Base-by-base conservation (phyloP, 2,329 filamentous ascomycete genomes). In the Calonectria hongkongensis region DNA sequence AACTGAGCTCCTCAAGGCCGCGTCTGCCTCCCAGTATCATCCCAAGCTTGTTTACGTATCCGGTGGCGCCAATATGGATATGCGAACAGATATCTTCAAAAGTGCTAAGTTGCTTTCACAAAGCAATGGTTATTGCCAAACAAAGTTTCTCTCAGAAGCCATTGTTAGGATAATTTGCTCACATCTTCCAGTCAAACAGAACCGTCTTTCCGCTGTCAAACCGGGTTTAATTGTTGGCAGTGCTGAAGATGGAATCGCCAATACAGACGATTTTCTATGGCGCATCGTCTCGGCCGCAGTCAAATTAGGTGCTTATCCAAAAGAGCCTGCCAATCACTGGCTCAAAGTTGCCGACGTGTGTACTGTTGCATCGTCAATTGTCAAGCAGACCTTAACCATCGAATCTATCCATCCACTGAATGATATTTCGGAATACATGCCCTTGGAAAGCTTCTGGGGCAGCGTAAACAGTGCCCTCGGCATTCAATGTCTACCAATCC, bases 41-140 rank as follows among this genome's bases (percentile, higher is more conserved):
- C 64, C 77, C 10, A 79, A 72, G 54, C 75, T 80, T n/a, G 72
- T 78, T 47, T 80, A 73, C 21, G 70, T 80, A 12, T 79, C 79
- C 0, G 79, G 79, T 25, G 79, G 79, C 18, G 41, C 67, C 30
- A 74, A 72, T 60, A 50, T 48, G 10, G 60, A 70, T 41, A 65
- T 39, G 12, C 25, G 36, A 30, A 36, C 62, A 21, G 63, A 60
- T 47, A 15, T 56, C 6, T 45, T 50, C 33, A 51, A n/a, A 16
- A 39, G 43, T 21, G 62, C 62, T 18, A 16, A 27, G 4, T 36
- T 30, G 15, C 67, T 73, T 25, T n/a, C 63, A 10, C 28, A 43
- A 8, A 56, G 60, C 30, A 74, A 65, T 33, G 74, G 72, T 27
- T 73, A 73, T 45, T 50, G 54, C 18, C 74, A 75, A 21, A 72